Percentiles rank a stretch among this genome's conserved stretches.
These are phyloP conservation scores for Acanthamoeba quina DNA, from an alignment of 208 protist species.

Conservation along the genomic window DNA sequence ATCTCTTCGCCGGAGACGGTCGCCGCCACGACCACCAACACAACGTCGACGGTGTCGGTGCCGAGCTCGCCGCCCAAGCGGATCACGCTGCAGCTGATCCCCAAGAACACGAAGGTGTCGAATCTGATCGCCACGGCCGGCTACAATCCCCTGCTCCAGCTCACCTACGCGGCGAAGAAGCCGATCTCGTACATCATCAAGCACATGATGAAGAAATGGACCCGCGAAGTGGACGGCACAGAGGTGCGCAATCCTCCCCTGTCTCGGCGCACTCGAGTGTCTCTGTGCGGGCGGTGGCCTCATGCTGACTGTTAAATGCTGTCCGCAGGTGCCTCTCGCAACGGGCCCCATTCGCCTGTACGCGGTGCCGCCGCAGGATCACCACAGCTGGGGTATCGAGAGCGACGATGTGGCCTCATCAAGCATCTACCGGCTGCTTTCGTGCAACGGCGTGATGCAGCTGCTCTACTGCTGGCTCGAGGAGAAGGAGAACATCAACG, in stretches of 20 bases:
- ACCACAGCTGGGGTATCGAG: conserved; percentile 53
- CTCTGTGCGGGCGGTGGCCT: too few relatives aligned
- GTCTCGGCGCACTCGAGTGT: too few relatives aligned
- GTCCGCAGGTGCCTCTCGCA: conserved; percentile 27
- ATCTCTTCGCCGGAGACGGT: not conserved
- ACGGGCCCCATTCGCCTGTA: conserved; percentile 40
- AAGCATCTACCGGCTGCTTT: conserved; percentile 20
- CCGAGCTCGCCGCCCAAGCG: conserved; percentile 6
- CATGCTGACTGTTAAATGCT: not conserved
- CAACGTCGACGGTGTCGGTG: not conserved
- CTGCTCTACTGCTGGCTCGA: conserved; percentile 45
- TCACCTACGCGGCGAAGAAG: conserved; percentile 50
- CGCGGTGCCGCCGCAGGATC: not conserved
- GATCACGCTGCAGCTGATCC: conserved; percentile 49
- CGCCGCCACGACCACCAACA: not conserved
- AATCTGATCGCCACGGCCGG: conserved; percentile 2
- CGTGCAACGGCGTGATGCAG: conserved; percentile 39
- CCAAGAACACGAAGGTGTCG: not conserved
- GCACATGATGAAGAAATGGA: conserved; percentile 71
- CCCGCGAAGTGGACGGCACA: conserved; percentile 1
- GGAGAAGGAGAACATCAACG: conserved; percentile 6
- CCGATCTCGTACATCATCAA: conserved; percentile 69
- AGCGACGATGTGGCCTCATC: not conserved
- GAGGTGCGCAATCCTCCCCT: not conserved
- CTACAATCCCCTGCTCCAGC: conserved; percentile 65